These are phyloP conservation scores for Gossypium arboreum DNA, from an alignment of 345 rosid genomes.

Conservation along the genomic window DNA sequence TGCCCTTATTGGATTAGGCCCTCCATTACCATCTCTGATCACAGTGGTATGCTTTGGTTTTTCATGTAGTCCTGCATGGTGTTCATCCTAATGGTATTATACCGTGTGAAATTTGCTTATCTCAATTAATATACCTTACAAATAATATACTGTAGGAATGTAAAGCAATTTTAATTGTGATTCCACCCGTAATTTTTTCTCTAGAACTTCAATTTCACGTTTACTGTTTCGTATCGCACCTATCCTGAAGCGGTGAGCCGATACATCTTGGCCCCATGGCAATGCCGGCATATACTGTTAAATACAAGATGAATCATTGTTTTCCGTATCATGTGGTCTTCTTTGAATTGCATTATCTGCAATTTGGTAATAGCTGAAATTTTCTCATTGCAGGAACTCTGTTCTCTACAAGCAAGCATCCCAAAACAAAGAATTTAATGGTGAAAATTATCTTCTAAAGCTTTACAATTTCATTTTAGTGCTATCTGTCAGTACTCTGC, in stretches of 20 bases:
- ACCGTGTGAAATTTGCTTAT: background rate
- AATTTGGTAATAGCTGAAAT: conserved; percentile 9
- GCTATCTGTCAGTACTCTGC: conserved; percentile 3
- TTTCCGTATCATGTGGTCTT: background rate
- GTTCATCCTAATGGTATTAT: background rate
- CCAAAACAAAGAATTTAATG: conserved; percentile 74
- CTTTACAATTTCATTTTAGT: conserved; percentile 6
- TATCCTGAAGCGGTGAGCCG: background rate
- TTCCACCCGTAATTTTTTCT: background rate
- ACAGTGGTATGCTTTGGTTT: conserved; percentile 49
- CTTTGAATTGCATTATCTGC: background rate
- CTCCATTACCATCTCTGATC: conserved; percentile 67
- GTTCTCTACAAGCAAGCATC: conserved; percentile 75
- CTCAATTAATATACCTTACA: background rate
- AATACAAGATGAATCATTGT: background rate
- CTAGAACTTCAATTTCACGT: background rate
- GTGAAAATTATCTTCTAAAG: conserved; percentile 31
- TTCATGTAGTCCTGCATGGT: conserved; percentile 3
- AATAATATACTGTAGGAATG: background rate
- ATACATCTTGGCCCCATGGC: background rate
- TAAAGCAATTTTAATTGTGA: background rate
- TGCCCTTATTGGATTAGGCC: conserved; percentile 98
- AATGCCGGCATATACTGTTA: background rate
- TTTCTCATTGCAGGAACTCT: conserved; percentile 51
- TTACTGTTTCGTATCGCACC: background rate